Base-by-base conservation (phyloP, 139 green algal species). In the Gonium pectorale region DNA sequence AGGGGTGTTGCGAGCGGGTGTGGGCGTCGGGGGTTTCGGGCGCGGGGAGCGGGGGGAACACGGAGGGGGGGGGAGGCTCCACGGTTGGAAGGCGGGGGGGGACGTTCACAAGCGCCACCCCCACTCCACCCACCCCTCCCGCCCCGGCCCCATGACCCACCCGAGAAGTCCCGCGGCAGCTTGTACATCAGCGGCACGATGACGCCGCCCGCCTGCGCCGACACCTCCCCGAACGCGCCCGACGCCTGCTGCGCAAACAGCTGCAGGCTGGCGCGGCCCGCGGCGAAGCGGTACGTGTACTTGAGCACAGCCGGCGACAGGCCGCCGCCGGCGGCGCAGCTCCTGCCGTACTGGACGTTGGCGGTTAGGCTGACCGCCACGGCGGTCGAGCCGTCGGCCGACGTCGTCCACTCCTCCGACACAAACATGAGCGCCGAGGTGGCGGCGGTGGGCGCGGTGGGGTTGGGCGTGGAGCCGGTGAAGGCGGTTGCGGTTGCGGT, bases 101-200 rank as follows among this genome's bases (percentile, higher is more conserved):
- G n/a, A n/a, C n/a, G n/a, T n/a, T n/a, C n/a, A n/a, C n/a, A n/a
- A 31, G 5, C 54, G 22, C 13, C 54, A 31, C 54, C 54, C 54
- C 5, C 13, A 8, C 54, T 24, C 29, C 54, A 19, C 54, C 54
- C 11, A 31, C 13, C 54, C 54, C 54, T 31, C 35, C 8, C 13
- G 35, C 35, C 67, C 67, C 46, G 6, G 29, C 7, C 33, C 5
- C 21, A 33, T n/a, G 17, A 6, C 71, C 3, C 21, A 51, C 52
- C 56, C 15, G 35, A 77, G 33, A 52, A 56, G 44, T 56, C 60
- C 6, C 8, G 26, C 8, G 79, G 77, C 19, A 86, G 51, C 15
- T 67, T 83, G 43, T 67, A 75, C 35, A 91, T 83, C 43, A 83
- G 67, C 8, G 87, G 87, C 43, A 91, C 79, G 41, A 91, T 62